Evolutionary conservation across 805 yeast species (phyloP).

Genomic region (Metschnikowia amazonensis): DNA sequence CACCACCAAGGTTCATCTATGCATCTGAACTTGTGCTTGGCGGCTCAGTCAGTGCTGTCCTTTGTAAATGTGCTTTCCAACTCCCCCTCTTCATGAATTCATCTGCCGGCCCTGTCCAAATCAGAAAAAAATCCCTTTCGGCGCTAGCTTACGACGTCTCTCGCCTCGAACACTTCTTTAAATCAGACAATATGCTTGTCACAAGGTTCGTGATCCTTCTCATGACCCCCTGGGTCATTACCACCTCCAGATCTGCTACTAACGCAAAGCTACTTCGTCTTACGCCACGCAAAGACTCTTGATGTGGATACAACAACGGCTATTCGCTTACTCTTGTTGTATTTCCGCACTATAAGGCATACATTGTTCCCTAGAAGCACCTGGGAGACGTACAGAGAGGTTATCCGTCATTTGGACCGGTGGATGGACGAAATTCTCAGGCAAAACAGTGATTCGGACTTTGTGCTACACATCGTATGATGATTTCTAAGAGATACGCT

Average conservation of each 20-base stretch:
- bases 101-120: background rate
- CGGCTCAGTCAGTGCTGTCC: background rate
- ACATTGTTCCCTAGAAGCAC: slow-evolving; percentile 1
- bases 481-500: background rate
- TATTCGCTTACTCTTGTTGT: slow-evolving; percentile 1
- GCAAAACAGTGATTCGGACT: slow-evolving; percentile 1
- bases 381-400: background rate
- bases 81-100: background rate
- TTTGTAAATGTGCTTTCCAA: background rate
- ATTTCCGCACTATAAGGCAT: slow-evolving; percentile 3
- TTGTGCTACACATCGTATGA: background rate
- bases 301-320: background rate
- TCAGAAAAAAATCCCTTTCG: background rate
- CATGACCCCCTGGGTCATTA: background rate
- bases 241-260: background rate
- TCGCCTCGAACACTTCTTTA: slow-evolving; percentile 2
- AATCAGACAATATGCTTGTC: background rate
- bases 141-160: slow-evolving; percentile 1
- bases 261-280: background rate
- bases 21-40: background rate
- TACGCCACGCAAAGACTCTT: slow-evolving; percentile 1
- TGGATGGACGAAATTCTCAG: slow-evolving; percentile 3
- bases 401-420: background rate
- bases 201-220: background rate
- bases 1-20: background rate